Base-by-base conservation (phyloP, 2,329 filamentous ascomycete genomes). In the Lithohypha guttulata region DNA sequence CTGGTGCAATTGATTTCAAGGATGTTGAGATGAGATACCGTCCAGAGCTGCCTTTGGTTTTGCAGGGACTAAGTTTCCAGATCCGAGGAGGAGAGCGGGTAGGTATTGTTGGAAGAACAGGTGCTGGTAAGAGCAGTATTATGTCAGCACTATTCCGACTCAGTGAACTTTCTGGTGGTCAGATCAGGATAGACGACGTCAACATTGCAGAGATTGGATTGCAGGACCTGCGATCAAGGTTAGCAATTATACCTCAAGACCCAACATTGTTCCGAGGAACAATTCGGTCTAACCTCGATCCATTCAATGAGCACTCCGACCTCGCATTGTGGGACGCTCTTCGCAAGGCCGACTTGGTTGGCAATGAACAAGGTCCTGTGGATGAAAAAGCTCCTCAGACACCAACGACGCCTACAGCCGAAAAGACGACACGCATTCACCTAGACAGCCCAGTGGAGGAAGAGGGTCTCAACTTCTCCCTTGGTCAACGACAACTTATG, bases 401-500 rank as follows among this genome's bases (percentile, higher is more conserved):
- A 14, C 45, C 50, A 34, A 40, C 44, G 32, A 41, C 51, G 40
- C 42, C 49, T 43, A 54, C 43, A 34, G 21, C 21, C 6, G 38
- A 41, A 10, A 35, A 22, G 14, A n/a, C 22, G n/a, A 19, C n/a
- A 17, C 77, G 82, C 41, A 81, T 94, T 44, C 78, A 85, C 48
- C 79, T 98, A 15, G 89, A 96, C 60, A 81, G 74, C 11, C 55
- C 76, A 2, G 89, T 96, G 2, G 86, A 95, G 52, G 91, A 96
- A 56, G 89, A 95, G 63, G 91, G 91, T 0, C 71, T 94, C 45
- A 96, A 96, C 62, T 95, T 94, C 67, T 93, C 85, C 0, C 78
- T 96, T 7, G 89, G 89, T 5, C 89, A 96, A 63, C 77, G 91
- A 2, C 91, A 96, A 61, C 75, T 96, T 34, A 93, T 96, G 82